Evolutionary conservation across 2,329 filamentous ascomycete genomes (phyloP), one percentile per base, ranked within the genome.

Genomic region (Xylaria sp.): DNA sequence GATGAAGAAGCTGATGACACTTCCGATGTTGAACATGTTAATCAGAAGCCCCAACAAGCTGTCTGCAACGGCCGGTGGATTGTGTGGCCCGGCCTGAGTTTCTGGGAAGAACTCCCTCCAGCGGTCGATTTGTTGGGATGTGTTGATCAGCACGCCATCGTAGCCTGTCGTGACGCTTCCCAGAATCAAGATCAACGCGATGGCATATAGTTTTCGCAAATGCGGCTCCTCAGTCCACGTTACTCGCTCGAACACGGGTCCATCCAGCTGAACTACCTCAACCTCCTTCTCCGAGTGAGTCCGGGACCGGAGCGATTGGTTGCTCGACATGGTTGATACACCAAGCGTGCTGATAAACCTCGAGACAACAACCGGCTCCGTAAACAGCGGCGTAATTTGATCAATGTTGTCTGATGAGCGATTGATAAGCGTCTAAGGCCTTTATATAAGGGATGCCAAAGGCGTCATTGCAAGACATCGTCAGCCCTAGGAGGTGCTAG

Each of bases 111-210:
- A 82, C 2, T 68, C 63, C 63, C 79, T 76, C 81, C 81, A 85
- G 16, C 72, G 71, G 60, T 80, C 74, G 67, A 85, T 81, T 70
- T 83, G 79, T 74, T 84, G 81, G 2, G 80, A 82, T 8, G 81
- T 83, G 71, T 85, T 85, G 69, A 84, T 75, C 61, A 84, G 74
- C 78, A 82, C 81, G 58, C 83, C 82, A 72, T 87, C 83, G 68
- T 85, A 86, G 56, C 83, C 83, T 6, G 82, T 85, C 35, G 83
- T 85, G 49, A 83, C 83, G 35, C 83, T 85, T 10, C 81, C 83
- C 59, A 86, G 74, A 71, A 83, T 81, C 59, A 87, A 75, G 60
- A 85, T 78, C 18, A 77, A 71, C 60, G 76, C 76, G 69, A 79
- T 77, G 54, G 76, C 76, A 68, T 85, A 85, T 9, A 85, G 77